Evolutionary conservation across 2,329 filamentous ascomycete species (phyloP), one percentile per base, ranked within the genome.

Genomic region (Botrytis deweyae): DNA sequence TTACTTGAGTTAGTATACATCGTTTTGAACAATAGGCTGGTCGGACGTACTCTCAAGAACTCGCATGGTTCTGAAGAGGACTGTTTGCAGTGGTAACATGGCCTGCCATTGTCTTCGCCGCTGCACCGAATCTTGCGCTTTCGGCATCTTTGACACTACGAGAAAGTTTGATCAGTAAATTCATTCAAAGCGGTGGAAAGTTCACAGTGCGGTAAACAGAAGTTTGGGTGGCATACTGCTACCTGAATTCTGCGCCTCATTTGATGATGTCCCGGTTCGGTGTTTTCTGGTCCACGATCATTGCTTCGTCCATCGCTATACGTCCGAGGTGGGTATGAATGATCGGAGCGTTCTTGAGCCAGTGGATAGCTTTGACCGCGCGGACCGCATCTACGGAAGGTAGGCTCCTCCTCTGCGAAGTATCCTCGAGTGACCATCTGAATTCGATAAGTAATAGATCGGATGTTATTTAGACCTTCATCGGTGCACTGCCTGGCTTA

Each of bases 101-200:
- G 77, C 8, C 91, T 90, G n/a, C 92, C 92, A 79, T 91, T 89
- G 46, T 92, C 92, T 49, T 97, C 94, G 62, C 95, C 95, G 80
- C 93, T 97, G 84, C 95, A 98, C 78, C 93, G 92, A 79, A 98
- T 98, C 86, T 98, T 98, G 74, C 95, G 89, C 84, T 95, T 95
- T 75, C 95, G 90, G 83, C 95, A 98, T 77, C 95, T 90, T 52
- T 90, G 89, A 82, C 95, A 98, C 95, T 98, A 77, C 33, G 33
- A 46, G 72, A 74, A 46, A 65, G 55, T 72, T n/a, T 73, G 62
- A 33, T 69, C 38, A 72, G 70, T 42, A 46, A 68, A 59, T 22
- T 1, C 33, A 29, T 14, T 62, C 33, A 58, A 64, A 67, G 33
- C 49, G 5, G 12, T 14, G 52, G 25, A 40, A 55, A 0, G n/a